Evolutionary conservation across 2,329 filamentous ascomycete genomes (phyloP).

Genomic region (Colletotrichum sp.): DNA sequence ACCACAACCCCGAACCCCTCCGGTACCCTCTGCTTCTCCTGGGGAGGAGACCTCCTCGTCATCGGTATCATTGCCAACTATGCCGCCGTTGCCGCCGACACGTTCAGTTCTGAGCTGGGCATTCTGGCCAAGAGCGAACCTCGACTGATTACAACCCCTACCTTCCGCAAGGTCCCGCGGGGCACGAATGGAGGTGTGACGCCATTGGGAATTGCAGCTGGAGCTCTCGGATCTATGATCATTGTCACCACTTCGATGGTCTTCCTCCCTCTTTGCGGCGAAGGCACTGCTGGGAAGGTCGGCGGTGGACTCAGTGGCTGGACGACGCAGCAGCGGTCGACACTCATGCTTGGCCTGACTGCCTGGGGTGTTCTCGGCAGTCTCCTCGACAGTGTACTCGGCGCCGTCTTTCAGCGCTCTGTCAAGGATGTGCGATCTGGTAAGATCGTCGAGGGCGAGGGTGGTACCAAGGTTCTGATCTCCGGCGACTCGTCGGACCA

Average conservation of each 20-base stretch:
- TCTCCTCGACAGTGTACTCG: slow-evolving; percentile 85
- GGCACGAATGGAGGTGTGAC: slow-evolving; percentile 97
- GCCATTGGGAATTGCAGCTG: slow-evolving; percentile 72
- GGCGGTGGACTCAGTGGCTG: slow-evolving; percentile 53
- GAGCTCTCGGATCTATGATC: slow-evolving; percentile 74
- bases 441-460: slow-evolving; percentile 87
- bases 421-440: slow-evolving; percentile 84
- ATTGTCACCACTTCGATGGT: slow-evolving; percentile 69
- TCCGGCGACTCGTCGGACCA: slow-evolving; percentile 33
- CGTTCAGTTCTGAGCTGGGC: slow-evolving; percentile 92
- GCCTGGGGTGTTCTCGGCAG: slow-evolving; percentile 80
- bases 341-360: slow-evolving; percentile 63
- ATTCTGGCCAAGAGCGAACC: slow-evolving; percentile 81
- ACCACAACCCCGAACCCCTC: slow-evolving; percentile 32
- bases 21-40: slow-evolving; percentile 60
- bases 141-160: slow-evolving; percentile 83
- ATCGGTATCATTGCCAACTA: slow-evolving; percentile 81
- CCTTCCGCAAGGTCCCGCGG: slow-evolving; percentile 77
- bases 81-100: slow-evolving; percentile 89
- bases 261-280: slow-evolving; percentile 71
- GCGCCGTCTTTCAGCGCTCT: slow-evolving; percentile 83
- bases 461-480: slow-evolving; percentile 66
- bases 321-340: slow-evolving; percentile 48
- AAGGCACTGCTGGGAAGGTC: slow-evolving; percentile 35
- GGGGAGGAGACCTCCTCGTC: slow-evolving; percentile 66